Evolutionary conservation across 2,329 filamentous ascomycete genomes (phyloP), one percentile per base, ranked within the genome.

Genomic region (Sphaerostilbella broomeana): DNA sequence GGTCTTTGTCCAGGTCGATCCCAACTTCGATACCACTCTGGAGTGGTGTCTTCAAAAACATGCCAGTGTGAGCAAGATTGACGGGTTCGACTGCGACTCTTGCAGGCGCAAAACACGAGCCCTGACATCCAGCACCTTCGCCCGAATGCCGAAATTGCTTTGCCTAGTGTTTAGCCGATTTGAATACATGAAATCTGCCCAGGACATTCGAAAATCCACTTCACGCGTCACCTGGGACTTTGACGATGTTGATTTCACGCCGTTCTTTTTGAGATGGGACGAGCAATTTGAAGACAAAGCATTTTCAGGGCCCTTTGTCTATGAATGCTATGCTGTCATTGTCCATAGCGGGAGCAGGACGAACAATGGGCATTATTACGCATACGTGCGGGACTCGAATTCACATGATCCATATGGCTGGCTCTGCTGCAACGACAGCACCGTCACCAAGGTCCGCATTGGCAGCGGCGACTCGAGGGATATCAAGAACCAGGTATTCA

Each of bases 301-400:
- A 11, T 70, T 73, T 42, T 50, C 53, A 3, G 63, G 61, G 1
- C 81, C 84, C 0, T 87, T 84, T 54, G 65, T 69, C 5, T 98
- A 95, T 60, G 83, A 94, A 55, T 81, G 85, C 37, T 95, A 94
- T 57, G 90, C 81, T 2, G 83, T 95, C 6, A 77, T 94, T 38
- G 72, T 84, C 46, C 89, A 95, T 58, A 62, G 76, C 4, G 89
- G 89, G 16, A 65, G 65, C 1, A 78, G 72, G 1, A 68, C 84
- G 37, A 75, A 77, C 25, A 77, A 75, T 35, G 89, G 89, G 0
- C 89, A 95, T 61, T 95, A 95, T 59, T 81, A 82, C 38, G 74
- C 80, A 4, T 79, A 84, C 42, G 75, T 84, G 45, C 75, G 75
- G 30, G 77, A 82, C 51, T 68, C 71, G 25, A 68, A 67, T 25